A percentile compares a stretch with the other conserved stretches of the same genome.
phyloP scores from a whole-genome alignment of 768 basidiomycete species.

The Leucocoprinus birnbaumii region DNA sequence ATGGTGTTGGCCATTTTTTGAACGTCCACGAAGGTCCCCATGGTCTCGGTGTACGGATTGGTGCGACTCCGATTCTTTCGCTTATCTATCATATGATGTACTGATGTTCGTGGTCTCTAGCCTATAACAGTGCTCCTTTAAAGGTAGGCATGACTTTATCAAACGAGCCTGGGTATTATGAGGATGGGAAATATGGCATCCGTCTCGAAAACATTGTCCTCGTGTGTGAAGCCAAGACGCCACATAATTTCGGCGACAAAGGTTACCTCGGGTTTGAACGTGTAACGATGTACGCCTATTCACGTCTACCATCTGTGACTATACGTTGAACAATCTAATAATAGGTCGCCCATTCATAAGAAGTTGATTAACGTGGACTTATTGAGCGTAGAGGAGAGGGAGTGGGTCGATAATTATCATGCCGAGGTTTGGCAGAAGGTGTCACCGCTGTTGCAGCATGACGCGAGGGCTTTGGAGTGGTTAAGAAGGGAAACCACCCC shows the following conservation, averaged over 20 bases:
- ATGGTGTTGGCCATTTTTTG: constrained; percentile 92
- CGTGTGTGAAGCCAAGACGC: constrained; percentile 67
- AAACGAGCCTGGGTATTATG: constrained; percentile 93
- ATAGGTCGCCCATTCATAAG: constrained; percentile 85
- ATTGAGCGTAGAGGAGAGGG: constrained; percentile 60
- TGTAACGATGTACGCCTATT: constrained; percentile 74
- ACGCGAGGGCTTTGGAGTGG: constrained; percentile 59
- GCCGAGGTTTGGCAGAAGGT: constrained; percentile 71
- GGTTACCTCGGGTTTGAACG: constrained; percentile 84
- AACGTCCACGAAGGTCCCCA: constrained; percentile 90
- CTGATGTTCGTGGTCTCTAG: constrained; percentile 23
- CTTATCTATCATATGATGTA: neutral
- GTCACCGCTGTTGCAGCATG: constrained; percentile 63
- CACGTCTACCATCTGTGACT: neutral
- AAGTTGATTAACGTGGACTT: constrained; percentile 69
- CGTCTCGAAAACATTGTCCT: constrained; percentile 90
- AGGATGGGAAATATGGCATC: constrained; percentile 88
- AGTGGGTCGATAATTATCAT: constrained; percentile 88
- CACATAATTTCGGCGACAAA: constrained; percentile 77
- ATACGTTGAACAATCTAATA: neutral
- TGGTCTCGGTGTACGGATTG: constrained; percentile 58
- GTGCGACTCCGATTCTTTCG: constrained; percentile 19
- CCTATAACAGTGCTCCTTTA: constrained; percentile 66
- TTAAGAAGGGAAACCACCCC: constrained; percentile 56
- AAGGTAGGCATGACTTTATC: constrained; percentile 89